These are phyloP conservation scores for Neurospora sp. DNA, from an alignment of 495 filamentous ascomycete species.

Conservation along the genomic window DNA sequence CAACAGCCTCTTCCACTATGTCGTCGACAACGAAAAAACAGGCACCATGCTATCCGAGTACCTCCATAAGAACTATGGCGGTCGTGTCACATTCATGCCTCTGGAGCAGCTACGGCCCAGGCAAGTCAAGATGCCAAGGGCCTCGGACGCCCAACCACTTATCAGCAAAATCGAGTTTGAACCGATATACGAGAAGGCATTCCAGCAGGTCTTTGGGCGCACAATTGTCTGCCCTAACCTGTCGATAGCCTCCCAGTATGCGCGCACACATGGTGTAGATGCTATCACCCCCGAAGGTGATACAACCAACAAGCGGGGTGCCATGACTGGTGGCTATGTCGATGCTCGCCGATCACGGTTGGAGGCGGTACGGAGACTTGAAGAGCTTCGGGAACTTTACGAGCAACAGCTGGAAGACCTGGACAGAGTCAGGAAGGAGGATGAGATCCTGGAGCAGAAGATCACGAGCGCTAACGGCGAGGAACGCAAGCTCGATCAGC, in stretches of 20 bases:
- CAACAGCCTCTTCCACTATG: conserved; percentile 88
- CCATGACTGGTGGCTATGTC: conserved; percentile 85
- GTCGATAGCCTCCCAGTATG: conserved; percentile 75
- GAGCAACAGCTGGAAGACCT: conserved; percentile 49
- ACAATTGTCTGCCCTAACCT: conserved; percentile 90
- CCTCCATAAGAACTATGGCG: conserved; percentile 66
- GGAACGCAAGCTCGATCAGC: conserved; percentile 73
- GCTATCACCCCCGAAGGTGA: conserved; percentile 94
- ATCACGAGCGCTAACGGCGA: conserved; percentile 74
- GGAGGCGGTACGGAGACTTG: conserved; percentile 68
- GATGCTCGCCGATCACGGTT: conserved; percentile 75
- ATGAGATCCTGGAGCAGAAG: conserved; percentile 74
- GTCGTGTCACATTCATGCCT: conserved; percentile 93
- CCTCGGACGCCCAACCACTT: conserved; percentile 78
- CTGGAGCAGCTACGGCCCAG: conserved; percentile 66
- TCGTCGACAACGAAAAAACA: conserved; percentile 87
- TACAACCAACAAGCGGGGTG: conserved; percentile 85
- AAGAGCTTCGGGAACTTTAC: conserved; percentile 62
- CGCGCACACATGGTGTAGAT: conserved; percentile 78
- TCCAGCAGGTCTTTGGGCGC: conserved; percentile 90
- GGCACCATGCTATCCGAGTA: conserved; percentile 71
- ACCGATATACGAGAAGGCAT: conserved; percentile 65
- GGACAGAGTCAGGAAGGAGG: conserved; percentile 36
- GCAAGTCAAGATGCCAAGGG: conserved; percentile 65
- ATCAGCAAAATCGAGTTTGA: conserved; percentile 80